These are phyloP conservation scores for Boeremia lycopersici DNA, from an alignment of 2,329 filamentous ascomycete species.

Conservation along the genomic window DNA sequence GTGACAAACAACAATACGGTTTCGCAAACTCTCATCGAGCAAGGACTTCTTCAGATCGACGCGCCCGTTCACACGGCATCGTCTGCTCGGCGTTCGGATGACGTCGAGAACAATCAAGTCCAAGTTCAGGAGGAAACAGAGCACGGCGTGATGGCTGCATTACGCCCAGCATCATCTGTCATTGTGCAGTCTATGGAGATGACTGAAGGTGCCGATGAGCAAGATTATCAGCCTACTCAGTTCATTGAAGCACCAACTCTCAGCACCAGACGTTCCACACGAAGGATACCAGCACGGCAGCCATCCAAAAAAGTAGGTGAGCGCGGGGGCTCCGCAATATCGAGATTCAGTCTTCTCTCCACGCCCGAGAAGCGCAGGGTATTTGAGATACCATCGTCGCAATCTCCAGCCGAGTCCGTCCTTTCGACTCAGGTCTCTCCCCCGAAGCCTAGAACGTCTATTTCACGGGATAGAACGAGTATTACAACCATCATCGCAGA, in stretches of 20 bases:
- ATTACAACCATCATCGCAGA: conserved; percentile 20
- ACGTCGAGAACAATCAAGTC: not conserved
- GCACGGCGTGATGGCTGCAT: not conserved
- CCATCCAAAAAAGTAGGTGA: not conserved
- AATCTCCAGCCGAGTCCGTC: conserved; percentile 40
- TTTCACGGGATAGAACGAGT: conserved; percentile 21
- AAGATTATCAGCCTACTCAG: conserved; percentile 39
- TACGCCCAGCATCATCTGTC: not conserved
- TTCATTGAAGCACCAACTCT: conserved; percentile 29
- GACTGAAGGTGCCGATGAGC: conserved; percentile 17
- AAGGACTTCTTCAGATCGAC: conserved; percentile 16
- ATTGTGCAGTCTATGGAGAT: not conserved
- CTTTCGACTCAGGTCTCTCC: conserved; percentile 37
- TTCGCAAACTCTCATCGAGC: conserved; percentile 24
- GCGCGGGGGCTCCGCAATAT: conserved; percentile 11
- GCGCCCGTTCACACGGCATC: too few relatives aligned
- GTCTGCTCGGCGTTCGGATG: not conserved
- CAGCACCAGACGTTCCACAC: conserved; percentile 19
- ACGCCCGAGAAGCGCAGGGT: conserved; percentile 42
- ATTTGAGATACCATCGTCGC: conserved; percentile 44
- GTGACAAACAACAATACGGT: conserved; percentile 21
- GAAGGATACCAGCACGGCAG: not conserved
- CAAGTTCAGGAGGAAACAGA: not conserved
- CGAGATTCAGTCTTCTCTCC: conserved; percentile 37
- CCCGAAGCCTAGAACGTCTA: conserved; percentile 21